Evolutionary conservation across 1,284 basidiomycete species (phyloP), one percentile per base, ranked within the genome.

Genomic region (Lignosus rhinocerotis): DNA sequence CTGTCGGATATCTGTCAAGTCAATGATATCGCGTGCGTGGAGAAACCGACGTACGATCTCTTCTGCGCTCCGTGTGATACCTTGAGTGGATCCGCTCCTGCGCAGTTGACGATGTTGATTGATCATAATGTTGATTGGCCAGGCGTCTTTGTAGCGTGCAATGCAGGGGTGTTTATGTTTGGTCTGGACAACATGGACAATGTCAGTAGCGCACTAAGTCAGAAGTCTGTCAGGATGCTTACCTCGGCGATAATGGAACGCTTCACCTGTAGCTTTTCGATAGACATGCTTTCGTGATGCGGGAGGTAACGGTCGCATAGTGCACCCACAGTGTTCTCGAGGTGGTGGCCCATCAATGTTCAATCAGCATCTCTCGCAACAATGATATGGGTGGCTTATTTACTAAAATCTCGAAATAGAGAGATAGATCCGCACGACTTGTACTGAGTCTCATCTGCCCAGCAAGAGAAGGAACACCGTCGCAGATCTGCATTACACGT

Each of bases 401-500:
- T 45, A 63, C 61, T 30, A 55, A 14, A 12, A 63, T 60, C 14
- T 47, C 30, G 19, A 51, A 60, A 36, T 63, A 63, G n/a, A 55
- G 2, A 6, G 25, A 21, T 5, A 30, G 12, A 9, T 53, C 36
- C 16, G n/a, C 41, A 6, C 17, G 39, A 21, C 39, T 60, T 1
- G 17, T 30, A 12, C 17, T 17, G 32, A 63, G 58, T 17, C 21
- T 17, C 61, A 60, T 63, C n/a, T 63, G 61, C 16, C n/a, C 36
- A 4, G 61, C 61, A 3, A 63, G 53, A 36, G 52, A 63, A 1
- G n/a, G 5, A 6, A n/a, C 8, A 2, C 45, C 42, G 1, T 46
- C 53, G 8, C 44, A 53, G 1, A 52, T 19, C 0, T 33, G 44
- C 0, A 46, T 19, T 7, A 59, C n/a, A 11, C 61, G 52, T 25